phyloP scores from a whole-genome alignment of 2,329 filamentous ascomycete genomes.

The Aspergillus luchuensis region DNA sequence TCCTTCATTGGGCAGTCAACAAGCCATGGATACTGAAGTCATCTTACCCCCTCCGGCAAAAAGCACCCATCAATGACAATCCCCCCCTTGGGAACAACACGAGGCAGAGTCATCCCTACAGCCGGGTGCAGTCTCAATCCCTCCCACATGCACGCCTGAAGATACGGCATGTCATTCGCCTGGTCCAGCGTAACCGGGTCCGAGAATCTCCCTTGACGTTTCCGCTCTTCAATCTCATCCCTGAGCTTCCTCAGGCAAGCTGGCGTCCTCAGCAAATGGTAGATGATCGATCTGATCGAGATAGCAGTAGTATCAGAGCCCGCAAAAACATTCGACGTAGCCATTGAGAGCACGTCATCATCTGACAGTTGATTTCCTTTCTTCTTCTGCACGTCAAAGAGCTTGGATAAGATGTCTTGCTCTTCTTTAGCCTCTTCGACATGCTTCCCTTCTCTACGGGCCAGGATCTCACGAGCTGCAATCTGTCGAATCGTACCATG shows the following conservation, averaged over 20 bases:
- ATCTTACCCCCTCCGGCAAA: conserved; percentile 27
- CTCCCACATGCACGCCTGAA: conserved; percentile 40
- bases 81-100: conserved; percentile 29
- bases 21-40: too few relatives aligned
- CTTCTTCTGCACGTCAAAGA: conserved; percentile 1
- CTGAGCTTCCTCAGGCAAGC: conserved; percentile 1
- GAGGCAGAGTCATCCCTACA: conserved; percentile 27
- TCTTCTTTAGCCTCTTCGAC: not conserved
- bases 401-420: not conserved
- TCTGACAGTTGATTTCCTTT: conserved; percentile 26
- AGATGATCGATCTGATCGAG: conserved; percentile 35
- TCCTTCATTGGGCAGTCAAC: too few relatives aligned
- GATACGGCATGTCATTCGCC: conserved; percentile 27
- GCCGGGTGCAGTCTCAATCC: conserved; percentile 35
- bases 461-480: not conserved
- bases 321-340: conserved; percentile 34
- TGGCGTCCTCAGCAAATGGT: conserved; percentile 31
- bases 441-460: not conserved
- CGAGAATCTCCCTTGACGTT: conserved; percentile 9
- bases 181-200: conserved; percentile 20
- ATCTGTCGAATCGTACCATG: not conserved
- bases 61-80: conserved; percentile 28
- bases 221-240: conserved; percentile 6
- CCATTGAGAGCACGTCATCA: conserved; percentile 33
- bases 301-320: conserved; percentile 39